Evolutionary conservation across 371 early-diverging fungal species (phyloP), one percentile per base, ranked within the genome.

Genomic region (Mucor piriformis): DNA sequence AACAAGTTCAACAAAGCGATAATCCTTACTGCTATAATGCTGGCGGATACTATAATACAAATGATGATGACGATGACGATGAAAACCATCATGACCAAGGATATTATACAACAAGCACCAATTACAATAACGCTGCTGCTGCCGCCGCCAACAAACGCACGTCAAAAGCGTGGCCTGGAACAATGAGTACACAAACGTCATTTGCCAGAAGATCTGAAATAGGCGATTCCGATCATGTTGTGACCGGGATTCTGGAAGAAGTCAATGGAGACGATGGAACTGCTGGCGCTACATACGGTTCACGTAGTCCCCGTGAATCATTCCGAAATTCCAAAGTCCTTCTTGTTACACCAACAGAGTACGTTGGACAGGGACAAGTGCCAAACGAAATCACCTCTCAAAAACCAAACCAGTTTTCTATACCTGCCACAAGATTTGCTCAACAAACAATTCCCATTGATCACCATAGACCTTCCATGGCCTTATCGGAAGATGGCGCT

Each of bases 371-470:
- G 34, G 70, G 69, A 2, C 76, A 75, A 52, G 63, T 72, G 24
- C 76, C 76, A 6, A 75, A 78, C 49, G 76, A 78, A 40, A 61
- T 73, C 3, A 27, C 64, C 6, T 55, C 64, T 15, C 79, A 78
- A 24, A 78, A 78, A 33, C 79, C 79, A 18, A 78, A 78, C 38
- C 74, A 78, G 37, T 69, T 73, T 23, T 73, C 77, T 4, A 24
- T 66, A 12, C 76, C 64, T 8, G 65, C 71, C 1, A 20, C 62
- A 12, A 50, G 63, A 13, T 59, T 59, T 29, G 60, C 63, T 15
- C 64, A 62, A 46, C 16, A 67, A 56, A 23, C 34, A 15, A 58
- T 69, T 18, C 51, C 66, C 43, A 59, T 70, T 11, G 64, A 69
- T 10, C 69, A 63, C 25, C 59, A 66, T 34, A 16, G 16, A 40